Conservation (phyloP, 352 stramenopile species). For the Phytophthora lateralis region DNA sequence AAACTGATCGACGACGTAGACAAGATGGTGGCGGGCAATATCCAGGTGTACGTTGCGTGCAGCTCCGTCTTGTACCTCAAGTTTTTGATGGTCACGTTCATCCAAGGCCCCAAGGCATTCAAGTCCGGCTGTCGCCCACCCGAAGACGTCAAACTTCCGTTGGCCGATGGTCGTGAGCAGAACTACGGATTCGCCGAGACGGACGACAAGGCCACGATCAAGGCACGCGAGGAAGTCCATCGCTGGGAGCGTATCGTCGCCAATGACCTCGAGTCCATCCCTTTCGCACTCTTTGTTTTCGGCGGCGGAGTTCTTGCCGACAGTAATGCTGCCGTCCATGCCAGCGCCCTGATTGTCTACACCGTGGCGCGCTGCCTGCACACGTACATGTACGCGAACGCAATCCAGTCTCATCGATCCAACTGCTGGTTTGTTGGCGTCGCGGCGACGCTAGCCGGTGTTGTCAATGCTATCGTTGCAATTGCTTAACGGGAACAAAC, state of each 20-base stretch:
- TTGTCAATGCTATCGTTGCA: constrained; percentile 38
- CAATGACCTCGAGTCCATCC: constrained; percentile 55
- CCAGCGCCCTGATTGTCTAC: constrained; percentile 33
- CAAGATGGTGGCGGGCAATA: constrained; percentile 29
- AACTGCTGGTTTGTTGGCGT: constrained; percentile 44
- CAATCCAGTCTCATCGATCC: constrained; percentile 47
- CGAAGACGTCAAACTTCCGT: constrained; percentile 37
- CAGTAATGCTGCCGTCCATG: constrained; percentile 42
- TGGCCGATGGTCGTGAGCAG: constrained; percentile 35
- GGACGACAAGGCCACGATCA: constrained; percentile 36
- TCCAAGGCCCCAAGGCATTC: constrained; percentile 48
- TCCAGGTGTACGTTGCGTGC: constrained; percentile 42
- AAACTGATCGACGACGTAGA: constrained; percentile 10
- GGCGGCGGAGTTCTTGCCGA: constrained; percentile 25
- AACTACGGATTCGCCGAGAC: constrained; percentile 38
- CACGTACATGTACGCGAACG: constrained; percentile 53
- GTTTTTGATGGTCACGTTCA: constrained; percentile 38
- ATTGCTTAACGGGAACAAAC: constrained; percentile 7
- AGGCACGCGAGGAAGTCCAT: constrained; percentile 23
- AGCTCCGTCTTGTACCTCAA: constrained; percentile 50
- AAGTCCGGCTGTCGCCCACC: constrained; percentile 40
- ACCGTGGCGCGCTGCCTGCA: constrained; percentile 45
- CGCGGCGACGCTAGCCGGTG: constrained; percentile 29
- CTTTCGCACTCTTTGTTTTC: constrained; percentile 39
- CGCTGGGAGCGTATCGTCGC: constrained; percentile 47